phyloP scores from a whole-genome alignment of 2,329 filamentous ascomycete species.

The Tolypocladium paradoxum region DNA sequence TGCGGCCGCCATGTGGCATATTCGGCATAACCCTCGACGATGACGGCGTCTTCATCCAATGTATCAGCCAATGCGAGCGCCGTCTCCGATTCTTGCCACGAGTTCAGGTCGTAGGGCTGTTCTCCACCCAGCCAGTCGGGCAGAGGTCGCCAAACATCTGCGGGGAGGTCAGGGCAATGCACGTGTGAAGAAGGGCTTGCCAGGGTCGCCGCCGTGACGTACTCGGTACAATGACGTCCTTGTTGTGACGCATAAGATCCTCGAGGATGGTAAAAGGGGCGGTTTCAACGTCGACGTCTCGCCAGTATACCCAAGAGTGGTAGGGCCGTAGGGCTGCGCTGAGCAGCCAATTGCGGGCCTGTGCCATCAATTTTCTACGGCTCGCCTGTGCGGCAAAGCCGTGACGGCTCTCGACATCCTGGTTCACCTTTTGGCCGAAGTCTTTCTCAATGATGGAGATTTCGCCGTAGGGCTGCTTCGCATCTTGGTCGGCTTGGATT shows the following conservation, averaged over 20 bases:
- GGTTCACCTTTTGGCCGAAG: constrained; percentile 94
- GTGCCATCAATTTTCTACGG: constrained; percentile 92
- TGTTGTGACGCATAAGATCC: constrained; percentile 97
- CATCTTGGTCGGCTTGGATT: constrained; percentile 70
- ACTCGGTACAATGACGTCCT: constrained; percentile 98
- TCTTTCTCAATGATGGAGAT: constrained; percentile 98
- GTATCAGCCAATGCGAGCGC: constrained; percentile 88
- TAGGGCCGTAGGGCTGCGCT: constrained; percentile 88
- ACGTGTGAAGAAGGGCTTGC: not conserved
- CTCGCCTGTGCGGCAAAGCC: constrained; percentile 94
- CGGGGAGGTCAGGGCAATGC: constrained; percentile 12
- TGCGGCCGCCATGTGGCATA: constrained; percentile 98
- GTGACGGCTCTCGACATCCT: constrained; percentile 94
- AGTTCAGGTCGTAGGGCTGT: constrained; percentile 96
- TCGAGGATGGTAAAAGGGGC: constrained; percentile 94
- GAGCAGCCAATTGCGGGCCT: constrained; percentile 92
- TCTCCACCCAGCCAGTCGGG: constrained; percentile 98
- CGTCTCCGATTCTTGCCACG: constrained; percentile 98
- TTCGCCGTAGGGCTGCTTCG: constrained; percentile 79
- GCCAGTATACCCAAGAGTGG: constrained; percentile 99
- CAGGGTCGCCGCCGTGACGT: constrained; percentile 28
- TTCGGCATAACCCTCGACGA: constrained; percentile 97
- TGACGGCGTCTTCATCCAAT: constrained; percentile 93
- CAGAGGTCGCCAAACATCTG: constrained; percentile 95
- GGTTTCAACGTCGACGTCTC: constrained; percentile 96